Conservation (phyloP, 192 early-diverging fungal genomes). For the Diversispora epigaea region DNA sequence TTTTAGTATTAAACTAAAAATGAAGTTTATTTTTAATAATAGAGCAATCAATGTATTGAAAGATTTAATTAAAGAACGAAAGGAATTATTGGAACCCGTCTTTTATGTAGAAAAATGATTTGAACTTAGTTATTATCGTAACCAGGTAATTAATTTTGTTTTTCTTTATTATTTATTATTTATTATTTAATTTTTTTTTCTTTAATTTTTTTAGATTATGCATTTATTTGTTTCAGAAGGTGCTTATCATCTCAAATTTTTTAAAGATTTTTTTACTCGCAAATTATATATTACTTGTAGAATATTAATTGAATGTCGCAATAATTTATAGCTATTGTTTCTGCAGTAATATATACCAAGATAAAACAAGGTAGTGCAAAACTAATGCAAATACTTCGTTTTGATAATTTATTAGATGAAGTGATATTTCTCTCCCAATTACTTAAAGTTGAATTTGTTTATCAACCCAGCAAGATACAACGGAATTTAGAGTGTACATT, state of each 20-base stretch:
- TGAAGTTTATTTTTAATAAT: not conserved
- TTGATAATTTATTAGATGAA: conserved; percentile 57
- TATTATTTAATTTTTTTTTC: not conserved
- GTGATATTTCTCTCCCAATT: conserved; percentile 73
- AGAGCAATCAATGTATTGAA: conserved; percentile 68
- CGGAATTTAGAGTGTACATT: conserved; percentile 64
- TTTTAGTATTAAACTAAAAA: not conserved
- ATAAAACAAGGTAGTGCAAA: conserved; percentile 76
- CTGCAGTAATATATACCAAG: conserved; percentile 72
- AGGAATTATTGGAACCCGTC: conserved; percentile 77
- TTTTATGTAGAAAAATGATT: conserved; percentile 82
- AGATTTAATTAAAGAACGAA: conserved; percentile 72
- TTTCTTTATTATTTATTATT: not conserved
- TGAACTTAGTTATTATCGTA: conserved; percentile 80
- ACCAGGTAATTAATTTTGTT: conserved; percentile 60
- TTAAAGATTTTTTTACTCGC: not conserved
- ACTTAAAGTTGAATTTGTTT: conserved; percentile 80
- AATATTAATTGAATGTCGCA: not conserved
- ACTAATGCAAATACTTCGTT: conserved; percentile 60
- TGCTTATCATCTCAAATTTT: conserved; percentile 23
- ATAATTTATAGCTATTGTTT: conserved; percentile 62
- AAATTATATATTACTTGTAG: too few species aligned
- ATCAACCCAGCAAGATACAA: conserved; percentile 68
- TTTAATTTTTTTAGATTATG: conserved; percentile 29
- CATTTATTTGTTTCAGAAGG: conserved; percentile 58